A percentile compares a stretch with the other conserved stretches of the same genome.
phyloP scores from a whole-genome alignment of 345 rosid genomes.

The Brassica cretica region DNA sequence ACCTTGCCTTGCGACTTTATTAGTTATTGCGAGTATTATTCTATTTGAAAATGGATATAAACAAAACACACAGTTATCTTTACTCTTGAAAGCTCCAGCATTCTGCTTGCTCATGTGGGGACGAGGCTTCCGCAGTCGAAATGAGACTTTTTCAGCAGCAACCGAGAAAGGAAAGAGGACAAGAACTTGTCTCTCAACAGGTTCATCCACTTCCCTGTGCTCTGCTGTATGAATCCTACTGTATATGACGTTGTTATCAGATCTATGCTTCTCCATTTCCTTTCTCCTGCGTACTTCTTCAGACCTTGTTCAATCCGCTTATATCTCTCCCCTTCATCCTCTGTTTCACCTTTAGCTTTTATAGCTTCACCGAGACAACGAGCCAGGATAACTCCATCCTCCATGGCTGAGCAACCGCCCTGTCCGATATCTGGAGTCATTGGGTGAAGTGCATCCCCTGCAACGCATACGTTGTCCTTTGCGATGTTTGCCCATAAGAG shows the following conservation, averaged over 20 bases:
- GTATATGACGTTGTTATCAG: constrained; percentile 48
- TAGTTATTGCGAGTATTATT: no score
- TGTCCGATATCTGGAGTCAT: constrained; percentile 77
- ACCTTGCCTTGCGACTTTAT: no score
- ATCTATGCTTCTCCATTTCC: constrained; percentile 73
- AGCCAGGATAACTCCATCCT: constrained; percentile 64
- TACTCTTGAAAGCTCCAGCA: not conserved
- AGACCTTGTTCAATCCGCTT: constrained; percentile 47
- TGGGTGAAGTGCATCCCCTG: constrained; percentile 75
- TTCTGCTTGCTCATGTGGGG: constrained; percentile 15
- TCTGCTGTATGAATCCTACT: constrained; percentile 56
- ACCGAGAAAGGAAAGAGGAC: constrained; percentile 32
- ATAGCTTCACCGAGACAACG: constrained; percentile 63
- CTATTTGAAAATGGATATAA: no score
- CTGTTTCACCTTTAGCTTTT: constrained; percentile 15
- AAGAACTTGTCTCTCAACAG: constrained; percentile 51
- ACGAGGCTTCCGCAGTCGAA: constrained; percentile 53
- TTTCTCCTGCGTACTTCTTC: constrained; percentile 48
- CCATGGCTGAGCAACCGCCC: constrained; percentile 70
- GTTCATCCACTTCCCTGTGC: constrained; percentile 39
- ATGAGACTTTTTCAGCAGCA: constrained; percentile 43
- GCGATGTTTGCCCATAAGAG: constrained; percentile 56
- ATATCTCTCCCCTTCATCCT: constrained; percentile 32
- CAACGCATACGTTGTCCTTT: constrained; percentile 60
- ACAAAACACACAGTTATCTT: not conserved